phyloP scores from a whole-genome alignment of 2,329 filamentous ascomycete genomes.

The Hymenoscyphus occultus region DNA sequence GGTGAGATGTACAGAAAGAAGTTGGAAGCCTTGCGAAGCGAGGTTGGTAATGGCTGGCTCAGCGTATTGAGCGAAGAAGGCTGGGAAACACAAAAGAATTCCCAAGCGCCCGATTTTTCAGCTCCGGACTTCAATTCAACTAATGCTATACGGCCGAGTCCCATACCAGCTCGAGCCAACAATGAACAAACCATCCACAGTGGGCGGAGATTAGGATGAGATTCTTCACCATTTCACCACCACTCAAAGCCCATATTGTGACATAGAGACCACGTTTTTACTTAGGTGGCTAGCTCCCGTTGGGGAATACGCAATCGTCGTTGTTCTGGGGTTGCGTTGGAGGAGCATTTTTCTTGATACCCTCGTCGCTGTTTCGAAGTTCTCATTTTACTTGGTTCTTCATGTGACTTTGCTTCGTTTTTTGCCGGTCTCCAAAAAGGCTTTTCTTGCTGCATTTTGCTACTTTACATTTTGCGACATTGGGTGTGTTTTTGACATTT shows the following conservation, averaged over 20 bases:
- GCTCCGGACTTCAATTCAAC: constrained; percentile 32
- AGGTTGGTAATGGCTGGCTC: constrained; percentile 84
- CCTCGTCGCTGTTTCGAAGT: constrained; percentile 23
- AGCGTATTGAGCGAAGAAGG: constrained; percentile 79
- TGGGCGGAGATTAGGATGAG: constrained; percentile 36
- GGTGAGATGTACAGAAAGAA: constrained; percentile 83
- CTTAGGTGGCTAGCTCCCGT: neutral
- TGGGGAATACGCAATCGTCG: neutral
- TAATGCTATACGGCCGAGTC: constrained; percentile 31
- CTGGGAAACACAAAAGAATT: constrained; percentile 46
- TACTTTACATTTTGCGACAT: neutral
- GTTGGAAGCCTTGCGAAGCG: constrained; percentile 79
- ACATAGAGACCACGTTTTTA: neutral
- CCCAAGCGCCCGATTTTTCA: constrained; percentile 27
- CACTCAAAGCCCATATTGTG: neutral
- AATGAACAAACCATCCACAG: constrained; percentile 38
- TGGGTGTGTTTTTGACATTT: neutral
- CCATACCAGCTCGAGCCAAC: constrained; percentile 31
- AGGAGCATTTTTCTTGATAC: constrained; percentile 28
- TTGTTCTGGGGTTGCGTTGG: neutral
- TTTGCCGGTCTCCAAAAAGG: constrained; percentile 5
- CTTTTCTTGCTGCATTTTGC: constrained; percentile 28
- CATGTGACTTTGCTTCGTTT: constrained; percentile 18
- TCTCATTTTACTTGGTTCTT: constrained; percentile 14
- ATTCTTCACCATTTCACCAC: neutral